Conservation (phyloP, 1,139 yeast genomes). For the Williopsis jadinii region DNA sequence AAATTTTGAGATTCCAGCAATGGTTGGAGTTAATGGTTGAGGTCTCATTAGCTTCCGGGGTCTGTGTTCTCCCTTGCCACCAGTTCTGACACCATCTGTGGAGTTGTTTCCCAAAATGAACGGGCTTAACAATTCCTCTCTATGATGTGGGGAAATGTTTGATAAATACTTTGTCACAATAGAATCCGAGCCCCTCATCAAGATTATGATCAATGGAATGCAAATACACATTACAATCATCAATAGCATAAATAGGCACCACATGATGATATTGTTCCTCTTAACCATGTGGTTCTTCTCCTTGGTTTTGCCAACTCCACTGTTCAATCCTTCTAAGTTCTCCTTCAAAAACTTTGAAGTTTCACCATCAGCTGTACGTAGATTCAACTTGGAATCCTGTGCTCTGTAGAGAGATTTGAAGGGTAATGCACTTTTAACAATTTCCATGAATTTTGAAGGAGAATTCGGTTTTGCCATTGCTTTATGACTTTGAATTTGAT, state of each 20-base stretch:
- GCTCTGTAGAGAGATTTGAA: slow-evolving; percentile 12
- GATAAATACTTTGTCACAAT: slow-evolving; percentile 15
- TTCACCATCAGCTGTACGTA: slow-evolving; percentile 1
- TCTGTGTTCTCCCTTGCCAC: too few relatives aligned
- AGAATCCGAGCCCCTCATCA: slow-evolving; percentile 19
- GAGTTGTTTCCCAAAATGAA: too few relatives aligned
- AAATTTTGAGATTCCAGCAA: slow-evolving; percentile 19
- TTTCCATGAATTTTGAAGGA: neutral
- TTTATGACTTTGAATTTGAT: neutral
- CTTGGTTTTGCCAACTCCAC: neutral
- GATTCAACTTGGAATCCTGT: slow-evolving; percentile 9
- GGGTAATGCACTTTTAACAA: slow-evolving; percentile 2
- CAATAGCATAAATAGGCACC: slow-evolving; percentile 17
- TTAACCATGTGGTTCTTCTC: slow-evolving; percentile 1
- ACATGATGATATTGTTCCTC: slow-evolving; percentile 12
- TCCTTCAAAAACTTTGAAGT: neutral
- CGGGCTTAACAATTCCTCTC: slow-evolving; percentile 8
- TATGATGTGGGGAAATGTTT: slow-evolving; percentile 14
- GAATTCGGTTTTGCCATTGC: too few relatives aligned
- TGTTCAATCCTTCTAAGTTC: neutral
- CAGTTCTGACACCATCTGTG: too few relatives aligned
- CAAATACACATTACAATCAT: slow-evolving; percentile 16
- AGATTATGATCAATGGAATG: slow-evolving; percentile 17
- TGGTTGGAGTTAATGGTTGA: slow-evolving; percentile 4
- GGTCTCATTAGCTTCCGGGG: too few relatives aligned